Evolutionary conservation across 2,329 filamentous ascomycete species (phyloP), one percentile per base, ranked within the genome.

Genomic region (Epichloe gansuensis): DNA sequence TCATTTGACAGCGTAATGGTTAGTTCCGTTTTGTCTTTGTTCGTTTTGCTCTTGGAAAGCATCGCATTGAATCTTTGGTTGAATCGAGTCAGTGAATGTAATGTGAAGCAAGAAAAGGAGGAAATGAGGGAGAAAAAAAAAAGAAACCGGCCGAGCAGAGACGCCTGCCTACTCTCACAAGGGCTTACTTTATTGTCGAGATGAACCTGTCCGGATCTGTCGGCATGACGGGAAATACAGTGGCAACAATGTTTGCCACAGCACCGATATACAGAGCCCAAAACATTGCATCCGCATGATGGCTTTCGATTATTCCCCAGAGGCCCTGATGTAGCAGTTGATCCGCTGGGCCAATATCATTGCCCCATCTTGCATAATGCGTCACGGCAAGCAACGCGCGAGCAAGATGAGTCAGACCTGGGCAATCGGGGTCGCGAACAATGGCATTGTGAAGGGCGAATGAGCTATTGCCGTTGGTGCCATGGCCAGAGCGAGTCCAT

Each of bases 341-440:
- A 54, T 83, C 78, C 0, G 69, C 63, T 1, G 73, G 71, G 0
- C 72, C 72, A 4, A 81, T 62, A 46, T 78, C 76, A 2, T 80
- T 81, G 17, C 82, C 85, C 81, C 88, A 94, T 57, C 89, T 75
- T 45, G 85, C 81, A 58, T 82, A 89, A 1, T 87, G 72, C 1
- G 84, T 76, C 4, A 95, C 70, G 0, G 81, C 87, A 3, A 95
- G 71, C 2, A 87, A 66, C 0, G 86, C 84, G 12, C 89, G 78
- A 49, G 82, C 76, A 44, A 81, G 66, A 63, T 96, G 89, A 1
- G 81, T 82, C 27, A 94, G 68, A 0, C 88, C 88, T 40, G 91
- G 87, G 1, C 78, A 75, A 13, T 78, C 76, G 1, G 90, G 74
- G 38, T 85, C 70, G 0, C 87, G 81, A 1, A 78, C 80, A 5